phyloP scores from a whole-genome alignment of 2,329 filamentous ascomycete genomes.

The Trichophyton verrucosum region DNA sequence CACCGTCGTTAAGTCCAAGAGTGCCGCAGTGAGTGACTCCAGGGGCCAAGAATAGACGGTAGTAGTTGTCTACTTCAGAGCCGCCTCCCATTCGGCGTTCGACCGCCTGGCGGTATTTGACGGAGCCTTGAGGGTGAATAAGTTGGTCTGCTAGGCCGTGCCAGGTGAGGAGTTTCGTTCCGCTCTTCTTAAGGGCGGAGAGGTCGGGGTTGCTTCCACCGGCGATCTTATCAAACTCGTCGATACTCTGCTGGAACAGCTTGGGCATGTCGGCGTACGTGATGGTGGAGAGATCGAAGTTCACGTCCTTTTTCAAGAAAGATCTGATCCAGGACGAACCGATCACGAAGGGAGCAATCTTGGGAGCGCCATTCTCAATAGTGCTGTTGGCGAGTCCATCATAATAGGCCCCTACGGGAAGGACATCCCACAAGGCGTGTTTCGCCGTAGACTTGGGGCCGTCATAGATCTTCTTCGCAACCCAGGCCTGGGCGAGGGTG shows the following conservation, averaged over 20 bases:
- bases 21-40: slow-evolving; percentile 2
- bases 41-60: not conserved
- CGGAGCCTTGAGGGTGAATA: not conserved
- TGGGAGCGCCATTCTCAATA: not conserved
- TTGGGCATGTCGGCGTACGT: not conserved
- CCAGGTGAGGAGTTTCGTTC: not conserved
- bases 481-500: not conserved
- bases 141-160: not conserved
- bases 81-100: not conserved
- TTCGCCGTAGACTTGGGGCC: not conserved
- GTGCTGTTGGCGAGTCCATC: not conserved
- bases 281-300: not conserved
- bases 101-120: not conserved
- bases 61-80: not conserved
- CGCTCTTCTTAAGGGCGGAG: not conserved
- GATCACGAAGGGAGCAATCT: not conserved
- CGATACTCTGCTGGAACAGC: not conserved
- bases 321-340: not conserved
- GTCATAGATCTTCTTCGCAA: not conserved
- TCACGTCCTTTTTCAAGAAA: slow-evolving; percentile 1
- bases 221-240: not conserved
- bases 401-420: not conserved
- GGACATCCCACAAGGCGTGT: not conserved
- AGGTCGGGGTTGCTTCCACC: not conserved
- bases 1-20: not conserved